Conservation (phyloP, 768 basidiomycete species). For the Kwoniella newhampshirensis region DNA sequence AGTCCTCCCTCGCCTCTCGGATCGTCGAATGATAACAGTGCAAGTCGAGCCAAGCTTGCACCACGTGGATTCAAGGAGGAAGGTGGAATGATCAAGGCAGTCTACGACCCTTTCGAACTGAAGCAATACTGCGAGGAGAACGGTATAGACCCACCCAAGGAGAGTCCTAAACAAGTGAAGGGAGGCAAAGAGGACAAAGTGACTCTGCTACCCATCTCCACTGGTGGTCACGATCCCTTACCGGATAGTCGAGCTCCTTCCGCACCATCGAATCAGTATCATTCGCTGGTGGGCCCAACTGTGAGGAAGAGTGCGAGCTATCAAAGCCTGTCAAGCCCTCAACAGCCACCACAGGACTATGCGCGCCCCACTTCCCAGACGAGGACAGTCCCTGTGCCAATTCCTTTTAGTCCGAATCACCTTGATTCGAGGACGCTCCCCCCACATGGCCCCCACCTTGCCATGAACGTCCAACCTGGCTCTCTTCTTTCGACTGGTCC, state of each 20-base stretch:
- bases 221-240: slow-evolving; percentile 21
- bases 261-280: neutral
- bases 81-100: slow-evolving; percentile 14
- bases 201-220: slow-evolving; percentile 16
- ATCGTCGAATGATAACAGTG: no score
- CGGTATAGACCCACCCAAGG: slow-evolving; percentile 1
- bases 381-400: slow-evolving; percentile 15
- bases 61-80: slow-evolving; percentile 12
- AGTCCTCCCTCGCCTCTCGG: no score
- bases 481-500: no score
- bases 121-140: slow-evolving; percentile 18
- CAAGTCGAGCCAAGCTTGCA: neutral
- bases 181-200: neutral
- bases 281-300: neutral
- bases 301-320: no score
- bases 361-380: no score
- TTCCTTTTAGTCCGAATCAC: slow-evolving; percentile 16
- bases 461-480: no score
- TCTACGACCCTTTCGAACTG: slow-evolving; percentile 26
- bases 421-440: neutral
- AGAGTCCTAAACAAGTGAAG: neutral
- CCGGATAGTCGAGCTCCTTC: neutral
- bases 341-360: neutral
- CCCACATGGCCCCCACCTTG: no score
- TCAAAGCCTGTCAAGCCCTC: neutral